Evolutionary conservation across 148 eudicot genomes (phyloP).

Genomic region (Cornus kousa): DNA sequence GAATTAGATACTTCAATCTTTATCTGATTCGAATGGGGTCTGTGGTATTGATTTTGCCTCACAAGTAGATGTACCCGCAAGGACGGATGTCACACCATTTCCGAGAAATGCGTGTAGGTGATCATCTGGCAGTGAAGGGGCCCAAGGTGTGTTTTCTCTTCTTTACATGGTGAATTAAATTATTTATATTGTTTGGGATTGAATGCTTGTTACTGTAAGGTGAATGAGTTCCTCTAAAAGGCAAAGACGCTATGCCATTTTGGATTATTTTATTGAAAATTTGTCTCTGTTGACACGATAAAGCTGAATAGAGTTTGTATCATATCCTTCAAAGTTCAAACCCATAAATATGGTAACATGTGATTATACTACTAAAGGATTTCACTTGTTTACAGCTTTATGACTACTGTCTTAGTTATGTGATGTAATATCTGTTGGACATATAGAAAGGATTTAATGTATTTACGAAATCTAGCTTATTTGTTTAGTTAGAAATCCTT

Average conservation of each 20-base stretch:
- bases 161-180: conserved; percentile 2
- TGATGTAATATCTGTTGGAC: not conserved
- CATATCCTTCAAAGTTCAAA: no score
- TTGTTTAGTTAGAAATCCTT: not conserved
- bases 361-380: no score
- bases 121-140: conserved; percentile 77
- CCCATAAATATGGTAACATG: no score
- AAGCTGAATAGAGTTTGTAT: no score
- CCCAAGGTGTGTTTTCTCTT: conserved; percentile 58
- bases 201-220: not conserved
- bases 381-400: no score
- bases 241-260: no score
- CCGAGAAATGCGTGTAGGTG: conserved; percentile 80
- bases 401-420: no score
- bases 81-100: conserved; percentile 99
- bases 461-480: not conserved
- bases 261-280: no score
- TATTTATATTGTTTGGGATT: not conserved
- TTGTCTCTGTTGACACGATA: no score
- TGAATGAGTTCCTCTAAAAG: no score
- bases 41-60: not conserved
- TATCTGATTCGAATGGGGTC: not conserved
- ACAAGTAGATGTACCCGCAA: conserved; percentile 84
- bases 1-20: conserved; percentile 7
- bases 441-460: not conserved